These are phyloP conservation scores for Pythium pectinolyticum DNA, from an alignment of 352 stramenopile genomes.

Conservation along the genomic window DNA sequence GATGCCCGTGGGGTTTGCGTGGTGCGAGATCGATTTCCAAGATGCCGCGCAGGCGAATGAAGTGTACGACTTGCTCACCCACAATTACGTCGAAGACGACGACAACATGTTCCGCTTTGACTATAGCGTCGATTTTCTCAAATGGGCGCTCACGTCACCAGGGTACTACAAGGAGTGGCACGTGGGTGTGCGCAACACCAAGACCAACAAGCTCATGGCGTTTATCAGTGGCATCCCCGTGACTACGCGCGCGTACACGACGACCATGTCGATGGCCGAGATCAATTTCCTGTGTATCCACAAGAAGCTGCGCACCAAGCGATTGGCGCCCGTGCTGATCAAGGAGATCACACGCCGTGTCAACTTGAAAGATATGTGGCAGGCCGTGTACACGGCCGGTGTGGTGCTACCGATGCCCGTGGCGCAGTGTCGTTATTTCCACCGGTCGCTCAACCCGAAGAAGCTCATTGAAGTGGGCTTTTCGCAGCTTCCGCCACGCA, in stretches of 20 bases:
- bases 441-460: slow-evolving; percentile 97
- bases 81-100: slow-evolving; percentile 99
- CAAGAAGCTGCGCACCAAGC: slow-evolving; percentile 96
- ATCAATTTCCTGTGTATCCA: slow-evolving; percentile 99
- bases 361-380: slow-evolving; percentile 92
- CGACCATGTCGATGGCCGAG: slow-evolving; percentile 81
- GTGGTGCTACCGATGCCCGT: slow-evolving; percentile 96
- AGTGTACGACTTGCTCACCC: slow-evolving; percentile 95
- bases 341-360: slow-evolving; percentile 99
- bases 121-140: slow-evolving; percentile 83
- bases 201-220: slow-evolving; percentile 93
- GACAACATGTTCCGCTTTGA: slow-evolving; percentile 96
- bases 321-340: slow-evolving; percentile 97
- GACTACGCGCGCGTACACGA: slow-evolving; percentile 60
- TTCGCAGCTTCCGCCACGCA: slow-evolving; percentile 89
- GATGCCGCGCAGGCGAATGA: slow-evolving; percentile 79
- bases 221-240: slow-evolving; percentile 97
- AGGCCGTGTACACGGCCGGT: slow-evolving; percentile 98
- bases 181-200: slow-evolving; percentile 92
- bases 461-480: slow-evolving; percentile 99
- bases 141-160: slow-evolving; percentile 93
- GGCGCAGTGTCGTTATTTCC: slow-evolving; percentile 94
- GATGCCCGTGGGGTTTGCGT: slow-evolving; percentile 96
- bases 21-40: slow-evolving; percentile 89
- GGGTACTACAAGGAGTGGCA: slow-evolving; percentile 93